Percentiles rank a stretch among this genome's conserved stretches.
phyloP scores from a whole-genome alignment of 768 basidiomycete species.

The Leccinum boreale region DNA sequence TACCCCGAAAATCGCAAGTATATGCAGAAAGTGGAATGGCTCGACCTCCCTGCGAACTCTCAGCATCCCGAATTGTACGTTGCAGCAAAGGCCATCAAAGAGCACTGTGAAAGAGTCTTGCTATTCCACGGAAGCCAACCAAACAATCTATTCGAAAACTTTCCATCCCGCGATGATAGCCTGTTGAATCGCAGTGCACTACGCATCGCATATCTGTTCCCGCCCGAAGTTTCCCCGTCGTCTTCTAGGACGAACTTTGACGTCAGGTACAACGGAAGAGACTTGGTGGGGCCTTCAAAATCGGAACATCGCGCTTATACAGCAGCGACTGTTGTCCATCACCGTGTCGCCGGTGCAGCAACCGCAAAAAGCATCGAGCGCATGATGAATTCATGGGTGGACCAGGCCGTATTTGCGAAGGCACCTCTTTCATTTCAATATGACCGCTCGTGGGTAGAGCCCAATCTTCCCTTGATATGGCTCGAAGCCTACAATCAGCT shows the following conservation, averaged over 20 bases:
- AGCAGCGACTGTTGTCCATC: slow-evolving; percentile 8
- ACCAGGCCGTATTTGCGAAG: background rate
- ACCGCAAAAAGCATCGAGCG: background rate
- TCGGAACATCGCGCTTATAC: slow-evolving; percentile 18
- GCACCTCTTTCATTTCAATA: slow-evolving; percentile 20
- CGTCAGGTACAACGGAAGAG: slow-evolving; percentile 10
- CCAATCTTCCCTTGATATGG: slow-evolving; percentile 21
- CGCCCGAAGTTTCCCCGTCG: slow-evolving; percentile 6
- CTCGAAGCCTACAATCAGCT: slow-evolving; percentile 29
- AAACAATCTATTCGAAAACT: background rate
- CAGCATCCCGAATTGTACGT: slow-evolving; percentile 33
- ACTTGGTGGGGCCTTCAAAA: background rate
- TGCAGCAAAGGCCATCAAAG: slow-evolving; percentile 27
- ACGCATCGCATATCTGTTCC: slow-evolving; percentile 14
- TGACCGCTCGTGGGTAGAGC: slow-evolving; percentile 27
- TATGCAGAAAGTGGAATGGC: slow-evolving; percentile 42
- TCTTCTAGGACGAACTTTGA: background rate
- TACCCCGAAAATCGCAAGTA: slow-evolving; percentile 35
- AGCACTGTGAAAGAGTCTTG: slow-evolving; percentile 18
- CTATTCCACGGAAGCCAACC: slow-evolving; percentile 5
- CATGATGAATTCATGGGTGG: slow-evolving; percentile 10
- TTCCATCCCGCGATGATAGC: slow-evolving; percentile 3
- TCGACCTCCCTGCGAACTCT: slow-evolving; percentile 13
- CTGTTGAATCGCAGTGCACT: slow-evolving; percentile 18
- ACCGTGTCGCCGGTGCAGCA: background rate